A percentile compares a stretch with the other conserved stretches of the same genome.
Evolutionary conservation across 1,139 yeast genomes (phyloP).

Genomic region (Kodamaea sp.): DNA sequence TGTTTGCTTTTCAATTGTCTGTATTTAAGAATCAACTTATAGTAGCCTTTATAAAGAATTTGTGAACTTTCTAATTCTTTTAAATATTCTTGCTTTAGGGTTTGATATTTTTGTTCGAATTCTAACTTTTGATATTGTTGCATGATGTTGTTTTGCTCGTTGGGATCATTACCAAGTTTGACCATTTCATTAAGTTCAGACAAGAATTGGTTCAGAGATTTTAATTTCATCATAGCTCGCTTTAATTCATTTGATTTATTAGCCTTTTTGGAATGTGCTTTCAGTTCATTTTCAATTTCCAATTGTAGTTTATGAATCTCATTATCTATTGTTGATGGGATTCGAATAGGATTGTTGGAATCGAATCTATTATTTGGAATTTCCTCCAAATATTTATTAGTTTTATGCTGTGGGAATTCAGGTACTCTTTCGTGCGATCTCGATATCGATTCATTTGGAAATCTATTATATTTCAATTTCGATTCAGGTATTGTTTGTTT

Average conservation of each 20-base stretch:
- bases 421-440: no score
- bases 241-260: not conserved
- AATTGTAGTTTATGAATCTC: no score
- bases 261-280: no score
- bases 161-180: constrained; percentile 14
- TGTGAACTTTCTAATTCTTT: constrained; percentile 29
- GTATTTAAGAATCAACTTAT: constrained; percentile 40
- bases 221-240: constrained; percentile 14
- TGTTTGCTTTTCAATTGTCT: constrained; percentile 29
- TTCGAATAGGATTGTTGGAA: no score
- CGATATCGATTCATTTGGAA: no score
- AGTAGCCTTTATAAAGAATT: constrained; percentile 34
- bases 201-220: constrained; percentile 22
- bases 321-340: no score
- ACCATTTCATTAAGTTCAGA: constrained; percentile 20
- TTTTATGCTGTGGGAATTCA: no score
- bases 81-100: constrained; percentile 31
- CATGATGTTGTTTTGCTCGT: constrained; percentile 12
- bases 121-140: constrained; percentile 7
- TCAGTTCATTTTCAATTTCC: no score
- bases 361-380: no score
- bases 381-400: no score
- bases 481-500: not conserved
- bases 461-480: not conserved
- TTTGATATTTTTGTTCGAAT: constrained; percentile 22